Evolutionary conservation across 2,329 filamentous ascomycete genomes (phyloP).

Genomic region (Graphilbum sp.): DNA sequence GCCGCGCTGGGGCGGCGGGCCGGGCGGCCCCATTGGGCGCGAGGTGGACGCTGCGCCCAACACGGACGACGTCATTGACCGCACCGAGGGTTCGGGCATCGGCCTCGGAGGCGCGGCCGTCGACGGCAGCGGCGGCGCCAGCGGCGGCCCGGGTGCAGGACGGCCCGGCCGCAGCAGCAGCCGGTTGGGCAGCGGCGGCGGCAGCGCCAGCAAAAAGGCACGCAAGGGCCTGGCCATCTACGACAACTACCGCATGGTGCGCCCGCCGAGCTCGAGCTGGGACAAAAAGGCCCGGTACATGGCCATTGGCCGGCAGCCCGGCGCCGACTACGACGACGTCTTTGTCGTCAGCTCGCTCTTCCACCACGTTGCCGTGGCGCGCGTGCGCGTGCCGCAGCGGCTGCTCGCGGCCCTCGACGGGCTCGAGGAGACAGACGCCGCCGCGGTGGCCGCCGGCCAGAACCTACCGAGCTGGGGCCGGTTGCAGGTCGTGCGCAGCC

Average conservation of each 20-base stretch:
- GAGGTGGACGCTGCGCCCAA: constrained; percentile 28
- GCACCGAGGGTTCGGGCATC: constrained; percentile 16
- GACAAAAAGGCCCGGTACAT: constrained; percentile 42
- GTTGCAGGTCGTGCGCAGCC: constrained; percentile 39
- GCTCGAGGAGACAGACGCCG: constrained; percentile 5
- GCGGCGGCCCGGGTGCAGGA: too few relatives aligned
- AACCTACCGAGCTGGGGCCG: constrained; percentile 28
- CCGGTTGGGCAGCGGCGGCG: background rate
- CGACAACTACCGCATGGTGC: constrained; percentile 46
- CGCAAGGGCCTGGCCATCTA: constrained; percentile 42
- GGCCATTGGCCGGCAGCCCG: constrained; percentile 34
- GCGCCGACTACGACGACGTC: constrained; percentile 38
- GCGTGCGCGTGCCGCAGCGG: constrained; percentile 38
- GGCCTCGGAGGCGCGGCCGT: background rate
- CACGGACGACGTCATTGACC: constrained; percentile 26
- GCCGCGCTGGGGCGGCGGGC: constrained; percentile 45
- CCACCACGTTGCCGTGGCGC: constrained; percentile 42
- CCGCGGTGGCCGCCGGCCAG: constrained; percentile 12
- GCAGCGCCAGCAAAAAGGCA: constrained; percentile 25
- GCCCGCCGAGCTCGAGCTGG: constrained; percentile 40
- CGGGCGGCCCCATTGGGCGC: constrained; percentile 45
- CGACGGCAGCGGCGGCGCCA: background rate
- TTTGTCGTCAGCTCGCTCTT: constrained; percentile 45
- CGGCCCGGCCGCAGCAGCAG: too few relatives aligned
- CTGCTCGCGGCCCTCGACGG: constrained; percentile 38